Evolutionary conservation across 768 basidiomycete species (phyloP), one percentile per base, ranked within the genome.

Genomic region (Russula emetica): DNA sequence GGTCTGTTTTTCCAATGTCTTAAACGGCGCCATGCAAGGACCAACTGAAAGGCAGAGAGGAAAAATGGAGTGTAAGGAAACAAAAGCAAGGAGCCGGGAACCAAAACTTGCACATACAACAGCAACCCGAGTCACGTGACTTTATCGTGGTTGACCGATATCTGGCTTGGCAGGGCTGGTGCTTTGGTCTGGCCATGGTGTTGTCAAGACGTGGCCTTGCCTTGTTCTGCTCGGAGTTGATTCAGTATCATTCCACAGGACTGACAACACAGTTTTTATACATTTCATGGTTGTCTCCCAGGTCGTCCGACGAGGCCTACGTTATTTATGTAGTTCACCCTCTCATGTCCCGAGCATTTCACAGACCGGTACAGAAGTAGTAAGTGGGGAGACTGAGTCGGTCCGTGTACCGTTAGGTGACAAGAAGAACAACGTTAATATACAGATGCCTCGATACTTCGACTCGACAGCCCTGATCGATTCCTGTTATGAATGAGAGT

Each of bases 11-110:
- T 53, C 53, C 6, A 54, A n/a, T 9, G 51, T 8, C 62, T 42
- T 59, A 34, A 63, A 22, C 2, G 57, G 52, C 5, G 63, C 63
- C 63, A 64, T 64, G 22, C 6, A 44, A 32, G 22, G 24, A 28
- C 20, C 28, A 44, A 54, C 16, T 52, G 11, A 34, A 32, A 22
- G 13, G 38, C 14, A 40, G 49, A 9, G 40, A 30, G 44, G 30
- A 44, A 36, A 24, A 22, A 30, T 30, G 30, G 30, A 32, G 32
- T 9, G 32, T 32, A 34, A 6, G 34, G 36, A 44, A 30, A 28
- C 18, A 55, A 24, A 18, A 38, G n/a, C n/a, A 22, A 40, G 14
- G 36, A 9, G 36, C 22, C 8, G 20, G 13, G 3, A 9, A 32
- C 13, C 28, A 44, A 57, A 57, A 57, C 55, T 57, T 57, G 55